Evolutionary conservation across 2,329 filamentous ascomycete species (phyloP), one percentile per base, ranked within the genome.

Genomic region (Fusarium globosum): DNA sequence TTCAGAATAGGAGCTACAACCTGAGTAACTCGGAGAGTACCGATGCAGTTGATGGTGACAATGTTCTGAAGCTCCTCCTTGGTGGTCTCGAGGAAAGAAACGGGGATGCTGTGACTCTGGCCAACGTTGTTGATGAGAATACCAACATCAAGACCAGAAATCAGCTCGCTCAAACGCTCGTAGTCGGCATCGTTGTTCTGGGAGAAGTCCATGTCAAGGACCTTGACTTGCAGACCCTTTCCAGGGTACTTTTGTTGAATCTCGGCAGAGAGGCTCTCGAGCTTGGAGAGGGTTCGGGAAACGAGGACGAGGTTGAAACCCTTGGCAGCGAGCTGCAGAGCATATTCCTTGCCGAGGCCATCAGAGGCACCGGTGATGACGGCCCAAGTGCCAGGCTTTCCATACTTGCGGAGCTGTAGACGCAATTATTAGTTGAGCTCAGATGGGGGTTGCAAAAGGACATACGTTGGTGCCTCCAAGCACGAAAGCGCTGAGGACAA

Each of bases 41-140:
- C 96, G 71, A 93, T 86, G 84, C 96, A 98, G 86, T 99, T 99
- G 88, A 99, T 95, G 58, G 92, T 95, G 83, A 99, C 92, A 79
- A 99, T 99, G 80, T 94, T 91, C 79, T 92, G 88, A 80, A 99
- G 90, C 85, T 98, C 96, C 67, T 92, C 86, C 79, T 91, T 88
- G 18, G 91, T 84, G 1, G 96, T 98, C 78, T 94, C 89, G 56
- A 93, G 85, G 85, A 99, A 99, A 0, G 95, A 89, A 1, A 97
- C 94, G 4, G 96, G 96, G 62, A 98, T 97, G 82, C 88, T 92
- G 86, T 99, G 96, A 83, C 93, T 97, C 82, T 95, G 92, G 74
- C 96, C 96, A 61, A 99, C 96, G 79, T 99, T 99, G 88, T 99
- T 99, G 87, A 99, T 88, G 72, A 99, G 86, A 70, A 99, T 93